phyloP scores from a whole-genome alignment of 768 basidiomycete genomes.

The Tylopilus intermedius region DNA sequence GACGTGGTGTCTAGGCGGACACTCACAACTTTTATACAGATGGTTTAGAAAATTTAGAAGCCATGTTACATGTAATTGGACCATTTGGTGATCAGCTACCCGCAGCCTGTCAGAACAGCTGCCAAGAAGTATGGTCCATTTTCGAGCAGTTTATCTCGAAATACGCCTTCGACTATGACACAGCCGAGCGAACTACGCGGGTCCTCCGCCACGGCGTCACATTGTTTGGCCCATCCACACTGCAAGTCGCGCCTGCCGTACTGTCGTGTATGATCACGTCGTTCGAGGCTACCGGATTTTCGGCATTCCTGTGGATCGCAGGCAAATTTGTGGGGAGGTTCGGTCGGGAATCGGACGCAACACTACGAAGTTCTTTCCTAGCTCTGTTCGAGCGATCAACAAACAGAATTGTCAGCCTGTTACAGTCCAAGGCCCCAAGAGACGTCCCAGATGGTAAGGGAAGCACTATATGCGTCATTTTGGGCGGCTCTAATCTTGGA shows the following conservation, averaged over 20 bases:
- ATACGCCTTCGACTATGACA: conserved; percentile 68
- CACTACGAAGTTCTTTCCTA: conserved; percentile 53
- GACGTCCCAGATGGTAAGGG: conserved; percentile 87
- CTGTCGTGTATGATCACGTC: conserved; percentile 68
- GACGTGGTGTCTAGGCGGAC: background rate
- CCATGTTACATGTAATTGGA: conserved; percentile 81
- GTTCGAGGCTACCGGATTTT: conserved; percentile 76
- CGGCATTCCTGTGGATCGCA: conserved; percentile 91
- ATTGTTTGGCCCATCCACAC: conserved; percentile 67
- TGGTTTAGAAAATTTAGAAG: conserved; percentile 86
- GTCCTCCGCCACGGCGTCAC: conserved; percentile 79
- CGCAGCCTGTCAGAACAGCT: conserved; percentile 68
- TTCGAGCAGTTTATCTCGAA: conserved; percentile 77
- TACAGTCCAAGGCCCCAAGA: conserved; percentile 63
- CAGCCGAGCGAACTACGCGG: conserved; percentile 80
- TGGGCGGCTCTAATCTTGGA: conserved; percentile 1
- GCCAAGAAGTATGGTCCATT: conserved; percentile 75
- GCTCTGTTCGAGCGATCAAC: conserved; percentile 74
- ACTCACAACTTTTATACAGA: conserved; percentile 41
- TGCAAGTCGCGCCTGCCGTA: conserved; percentile 65
- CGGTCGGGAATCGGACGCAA: conserved; percentile 56
- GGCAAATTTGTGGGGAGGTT: conserved; percentile 81
- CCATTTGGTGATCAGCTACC: conserved; percentile 83
- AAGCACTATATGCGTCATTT: background rate
- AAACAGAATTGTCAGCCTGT: conserved; percentile 56